A percentile compares a stretch with the other conserved stretches of the same genome.
phyloP scores from a whole-genome alignment of 352 stramenopile genomes.

The Phytophthora ohioensis region DNA sequence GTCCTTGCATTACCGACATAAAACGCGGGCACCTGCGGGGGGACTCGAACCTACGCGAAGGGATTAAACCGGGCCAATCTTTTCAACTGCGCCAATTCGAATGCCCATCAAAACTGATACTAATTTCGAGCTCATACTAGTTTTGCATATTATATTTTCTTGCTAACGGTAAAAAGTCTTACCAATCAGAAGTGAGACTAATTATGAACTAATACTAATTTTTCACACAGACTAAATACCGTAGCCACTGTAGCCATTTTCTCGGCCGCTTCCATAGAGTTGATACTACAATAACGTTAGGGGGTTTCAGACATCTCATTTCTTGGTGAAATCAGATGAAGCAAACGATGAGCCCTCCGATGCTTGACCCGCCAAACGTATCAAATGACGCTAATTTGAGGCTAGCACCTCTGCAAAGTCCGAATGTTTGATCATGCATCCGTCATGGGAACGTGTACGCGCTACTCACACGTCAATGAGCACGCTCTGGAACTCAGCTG shows the following conservation, averaged over 20 bases:
- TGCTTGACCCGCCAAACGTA: no score
- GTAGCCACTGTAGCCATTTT: neutral
- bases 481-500: no score
- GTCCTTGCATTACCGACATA: neutral
- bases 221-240: neutral
- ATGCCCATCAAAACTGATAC: neutral
- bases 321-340: no score
- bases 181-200: neutral
- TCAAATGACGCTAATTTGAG: no score
- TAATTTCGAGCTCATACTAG: neutral
- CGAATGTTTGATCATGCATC: no score
- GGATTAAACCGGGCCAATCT: neutral
- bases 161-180: neutral
- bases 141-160: neutral
- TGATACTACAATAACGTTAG: no score
- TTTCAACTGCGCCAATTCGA: neutral
- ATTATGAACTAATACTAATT: neutral
- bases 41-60: neutral
- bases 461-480: no score
- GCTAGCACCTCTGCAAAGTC: no score
- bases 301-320: no score
- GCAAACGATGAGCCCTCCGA: no score
- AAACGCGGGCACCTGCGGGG: constrained; percentile 2
- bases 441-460: no score
- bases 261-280: no score